Percentiles rank a stretch among this genome's conserved stretches.
phyloP scores from a whole-genome alignment of 495 filamentous ascomycete genomes.

The Penicillium samsonianum region DNA sequence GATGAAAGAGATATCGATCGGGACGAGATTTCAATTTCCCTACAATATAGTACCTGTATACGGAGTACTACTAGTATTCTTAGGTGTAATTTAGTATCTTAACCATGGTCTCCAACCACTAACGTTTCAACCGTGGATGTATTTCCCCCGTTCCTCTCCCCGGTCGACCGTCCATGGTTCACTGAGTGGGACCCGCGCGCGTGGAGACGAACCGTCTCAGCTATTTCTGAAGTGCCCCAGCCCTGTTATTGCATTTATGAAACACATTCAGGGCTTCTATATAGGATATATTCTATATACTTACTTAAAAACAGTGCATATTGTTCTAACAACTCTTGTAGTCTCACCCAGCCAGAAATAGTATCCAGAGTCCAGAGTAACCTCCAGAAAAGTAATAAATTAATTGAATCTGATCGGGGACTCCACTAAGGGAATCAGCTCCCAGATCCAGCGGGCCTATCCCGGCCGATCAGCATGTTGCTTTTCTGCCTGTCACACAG shows the following conservation, averaged over 20 bases:
- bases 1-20: conserved; percentile 8
- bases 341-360: conserved; percentile 1
- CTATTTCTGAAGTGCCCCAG: too few relatives aligned
- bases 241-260: neutral
- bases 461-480: conserved; percentile 31
- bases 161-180: conserved; percentile 24
- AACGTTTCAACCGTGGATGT: neutral
- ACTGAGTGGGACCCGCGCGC: conserved; percentile 18
- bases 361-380: conserved; percentile 13
- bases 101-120: neutral
- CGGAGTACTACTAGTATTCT: neutral
- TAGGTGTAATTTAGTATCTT: neutral
- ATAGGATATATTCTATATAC: neutral
- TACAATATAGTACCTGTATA: neutral
- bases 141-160: conserved; percentile 3
- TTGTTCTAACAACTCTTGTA: neutral
- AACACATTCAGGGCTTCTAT: neutral
- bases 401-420: conserved; percentile 19
- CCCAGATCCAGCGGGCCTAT: conserved; percentile 24
- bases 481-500: conserved; percentile 28
- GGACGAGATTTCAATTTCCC: neutral
- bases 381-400: neutral
- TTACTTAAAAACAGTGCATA: neutral
- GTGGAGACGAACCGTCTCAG: conserved; percentile 7
- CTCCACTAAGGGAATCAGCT: conserved; percentile 14